Evolutionary conservation across 1,284 basidiomycete genomes (phyloP).

Genomic region (Rhizoctonia solani): DNA sequence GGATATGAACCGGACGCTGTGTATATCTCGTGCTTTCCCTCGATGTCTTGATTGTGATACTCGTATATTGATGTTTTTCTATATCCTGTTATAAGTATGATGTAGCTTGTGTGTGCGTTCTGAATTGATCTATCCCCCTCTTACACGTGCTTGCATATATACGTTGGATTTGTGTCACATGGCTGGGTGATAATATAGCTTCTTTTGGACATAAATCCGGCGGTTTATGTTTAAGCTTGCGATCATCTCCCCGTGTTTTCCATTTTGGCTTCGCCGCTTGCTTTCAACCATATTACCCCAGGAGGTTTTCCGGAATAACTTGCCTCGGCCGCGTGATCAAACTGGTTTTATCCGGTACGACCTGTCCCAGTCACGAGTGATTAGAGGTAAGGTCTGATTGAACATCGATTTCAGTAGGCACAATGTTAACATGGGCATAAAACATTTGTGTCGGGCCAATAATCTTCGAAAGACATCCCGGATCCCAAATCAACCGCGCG

Average conservation of each 20-base stretch:
- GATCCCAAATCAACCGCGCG: neutral
- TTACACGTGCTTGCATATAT: constrained; percentile 6
- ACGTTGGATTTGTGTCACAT: neutral
- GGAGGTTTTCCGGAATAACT: neutral
- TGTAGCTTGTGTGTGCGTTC: constrained; percentile 28
- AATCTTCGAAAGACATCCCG: no score
- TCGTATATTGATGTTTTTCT: constrained; percentile 8
- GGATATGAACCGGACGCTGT: neutral
- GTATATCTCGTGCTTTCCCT: constrained; percentile 7
- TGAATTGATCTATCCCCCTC: constrained; percentile 12
- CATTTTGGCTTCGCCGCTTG: neutral
- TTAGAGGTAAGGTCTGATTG: neutral
- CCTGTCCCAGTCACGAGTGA: neutral
- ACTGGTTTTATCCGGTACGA: neutral
- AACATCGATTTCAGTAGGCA: no score
- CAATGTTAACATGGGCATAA: no score
- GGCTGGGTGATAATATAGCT: neutral
- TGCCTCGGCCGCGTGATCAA: neutral
- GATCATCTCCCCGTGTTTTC: neutral
- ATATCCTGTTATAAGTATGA: neutral
- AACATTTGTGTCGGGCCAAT: no score
- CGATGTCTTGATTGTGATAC: constrained; percentile 8
- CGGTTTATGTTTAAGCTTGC: neutral
- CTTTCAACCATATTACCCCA: neutral
- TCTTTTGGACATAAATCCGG: neutral